Base-by-base conservation (phyloP, 2,329 filamentous ascomycete genomes). In the Amphichorda felina region DNA sequence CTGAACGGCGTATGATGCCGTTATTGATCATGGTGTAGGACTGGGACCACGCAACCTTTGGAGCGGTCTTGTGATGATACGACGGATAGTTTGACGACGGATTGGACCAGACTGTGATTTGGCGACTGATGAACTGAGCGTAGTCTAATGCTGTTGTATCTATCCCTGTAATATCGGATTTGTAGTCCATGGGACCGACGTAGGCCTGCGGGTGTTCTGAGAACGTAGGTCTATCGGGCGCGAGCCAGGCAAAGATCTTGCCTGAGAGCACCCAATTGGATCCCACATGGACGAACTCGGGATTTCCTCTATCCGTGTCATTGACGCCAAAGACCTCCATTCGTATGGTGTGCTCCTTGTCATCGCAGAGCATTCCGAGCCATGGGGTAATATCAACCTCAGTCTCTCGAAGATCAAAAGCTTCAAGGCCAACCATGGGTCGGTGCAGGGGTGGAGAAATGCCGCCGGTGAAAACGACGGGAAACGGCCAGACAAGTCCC, bases 311-410 rank as follows among this genome's bases (percentile, higher is more conserved):
- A n/a, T 51, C 2, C 63, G 64, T 50, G 42, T 83, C 73, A 31
- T 75, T 56, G 8, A 88, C 59, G 0, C 82, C 82, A 1, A 68
- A 67, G 4, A 91, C 68, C 15, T 66, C 62, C 34, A 93, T 75
- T 36, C 73, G 68, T 48, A 89, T 84, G 0, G 60, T 74, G 51
- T 89, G 82, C 6, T 63, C 44, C 2, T 61, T 45, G 0, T 76
- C 79, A 45, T 88, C 76, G 42, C 72, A 78, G 1, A 91, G 64
- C 2, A 80, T 39, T 1, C 80, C 74, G 3, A 91, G 61, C 64
- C 80, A 91, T 0, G 83, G 77, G 2, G 82, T 80, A 33, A 93
- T 76, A 48, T 93, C 85, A 41, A 93, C 83, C 51, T 91, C 81
- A 42, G 84, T 76, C 51, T 91, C 83, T 30, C 72, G 65, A 17